These are phyloP conservation scores for Durusdinium trenchii DNA, from an alignment of 73 alveolate species.

Conservation along the genomic window DNA sequence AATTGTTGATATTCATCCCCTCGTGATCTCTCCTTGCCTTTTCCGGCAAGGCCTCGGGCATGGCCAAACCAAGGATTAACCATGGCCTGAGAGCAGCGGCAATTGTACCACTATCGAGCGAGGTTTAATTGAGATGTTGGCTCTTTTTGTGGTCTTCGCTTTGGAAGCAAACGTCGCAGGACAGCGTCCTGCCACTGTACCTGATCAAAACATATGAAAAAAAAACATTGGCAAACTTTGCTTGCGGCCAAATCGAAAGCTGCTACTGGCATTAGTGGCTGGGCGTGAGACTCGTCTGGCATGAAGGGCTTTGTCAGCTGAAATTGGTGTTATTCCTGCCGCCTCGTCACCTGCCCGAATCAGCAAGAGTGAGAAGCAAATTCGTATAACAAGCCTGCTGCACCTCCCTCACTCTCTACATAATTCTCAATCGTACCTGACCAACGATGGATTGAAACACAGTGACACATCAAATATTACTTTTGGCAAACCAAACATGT, in stretches of 20 bases:
- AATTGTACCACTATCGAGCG: background rate
- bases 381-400: background rate
- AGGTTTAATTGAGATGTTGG: background rate
- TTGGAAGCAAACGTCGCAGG: slow-evolving; percentile 45
- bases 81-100: slow-evolving; percentile 19
- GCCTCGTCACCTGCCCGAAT: slow-evolving; percentile 5
- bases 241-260: background rate
- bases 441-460: background rate
- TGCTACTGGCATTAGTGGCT: background rate
- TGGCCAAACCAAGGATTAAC: slow-evolving; percentile 5
- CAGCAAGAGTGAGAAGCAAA: background rate
- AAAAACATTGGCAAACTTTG: no score
- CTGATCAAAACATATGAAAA: background rate
- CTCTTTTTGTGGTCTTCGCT: slow-evolving; percentile 27
- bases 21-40: background rate
- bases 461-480: background rate
- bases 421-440: slow-evolving; percentile 12
- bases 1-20: background rate
- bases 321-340: background rate
- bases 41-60: slow-evolving; percentile 12
- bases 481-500: background rate
- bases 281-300: background rate
- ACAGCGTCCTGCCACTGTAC: slow-evolving; percentile 9
- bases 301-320: background rate
- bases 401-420: background rate